A percentile compares a stretch with the other conserved stretches of the same genome.
Evolutionary conservation across 2,329 filamentous ascomycete genomes (phyloP).

Genomic region (Neonectria neomacrospora): DNA sequence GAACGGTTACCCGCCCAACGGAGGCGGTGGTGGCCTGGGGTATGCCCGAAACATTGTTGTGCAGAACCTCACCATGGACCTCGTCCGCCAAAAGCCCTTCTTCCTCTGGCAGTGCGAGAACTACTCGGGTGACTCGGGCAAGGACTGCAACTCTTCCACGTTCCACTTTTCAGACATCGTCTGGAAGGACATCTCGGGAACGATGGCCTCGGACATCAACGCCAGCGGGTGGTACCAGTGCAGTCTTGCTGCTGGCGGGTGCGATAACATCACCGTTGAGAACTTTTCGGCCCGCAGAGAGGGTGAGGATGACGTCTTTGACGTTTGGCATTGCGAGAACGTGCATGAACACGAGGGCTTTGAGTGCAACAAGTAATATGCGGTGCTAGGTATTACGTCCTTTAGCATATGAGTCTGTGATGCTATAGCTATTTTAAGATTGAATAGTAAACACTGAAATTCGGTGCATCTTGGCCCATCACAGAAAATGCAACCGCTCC

Average conservation of each 20-base stretch:
- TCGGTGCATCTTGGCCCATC: no score
- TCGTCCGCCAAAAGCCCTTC: not conserved
- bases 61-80: not conserved
- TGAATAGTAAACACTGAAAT: no score
- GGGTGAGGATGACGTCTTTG: not conserved
- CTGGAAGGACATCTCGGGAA: not conserved
- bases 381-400: no score
- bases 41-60: not conserved
- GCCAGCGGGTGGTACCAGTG: not conserved
- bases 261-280: not conserved
- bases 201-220: not conserved
- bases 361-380: not conserved
- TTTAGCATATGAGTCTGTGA: no score
- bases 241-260: not conserved
- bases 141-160: not conserved
- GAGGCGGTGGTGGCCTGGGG: slow-evolving; percentile 62
- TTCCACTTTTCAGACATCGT: not conserved
- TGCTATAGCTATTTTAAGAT: no score
- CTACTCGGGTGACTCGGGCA: not conserved
- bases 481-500: no score
- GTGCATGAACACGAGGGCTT: not conserved
- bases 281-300: not conserved
- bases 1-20: slow-evolving; percentile 56
- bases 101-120: not conserved
- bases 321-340: not conserved